Percentiles rank a stretch among this genome's conserved stretches.
Evolutionary conservation across 2,329 filamentous ascomycete genomes (phyloP).

Genomic region (Scedosporium boydii): DNA sequence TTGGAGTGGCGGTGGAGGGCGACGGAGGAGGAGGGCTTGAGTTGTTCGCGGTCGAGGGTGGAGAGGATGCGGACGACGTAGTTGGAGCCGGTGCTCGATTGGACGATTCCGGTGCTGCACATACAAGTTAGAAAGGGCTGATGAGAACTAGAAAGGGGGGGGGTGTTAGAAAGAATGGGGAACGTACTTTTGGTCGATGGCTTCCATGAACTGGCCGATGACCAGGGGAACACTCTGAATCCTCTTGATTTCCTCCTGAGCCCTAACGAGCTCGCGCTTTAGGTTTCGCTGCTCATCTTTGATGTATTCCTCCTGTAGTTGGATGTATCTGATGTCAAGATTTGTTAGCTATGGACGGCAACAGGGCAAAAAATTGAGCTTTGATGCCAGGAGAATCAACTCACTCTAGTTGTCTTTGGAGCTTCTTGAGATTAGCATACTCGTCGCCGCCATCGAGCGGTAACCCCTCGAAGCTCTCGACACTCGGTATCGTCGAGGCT

Average conservation of each 20-base stretch:
- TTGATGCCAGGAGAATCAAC: constrained; percentile 19
- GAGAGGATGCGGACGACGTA: constrained; percentile 98
- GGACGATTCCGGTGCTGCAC: constrained; percentile 89
- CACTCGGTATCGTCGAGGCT: constrained; percentile 74
- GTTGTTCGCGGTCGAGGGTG: constrained; percentile 92
- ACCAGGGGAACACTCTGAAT: constrained; percentile 97
- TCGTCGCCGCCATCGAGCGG: constrained; percentile 78
- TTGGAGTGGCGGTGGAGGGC: constrained; percentile 97
- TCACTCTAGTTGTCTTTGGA: constrained; percentile 92
- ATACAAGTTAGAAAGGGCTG: background rate
- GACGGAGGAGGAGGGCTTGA: constrained; percentile 96
- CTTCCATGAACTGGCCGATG: constrained; percentile 99
- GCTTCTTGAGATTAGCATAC: constrained; percentile 91
- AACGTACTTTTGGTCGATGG: constrained; percentile 92
- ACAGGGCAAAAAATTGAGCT: background rate
- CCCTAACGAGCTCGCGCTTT: constrained; percentile 92
- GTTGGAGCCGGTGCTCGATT: constrained; percentile 96
- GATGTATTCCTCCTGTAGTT: constrained; percentile 99
- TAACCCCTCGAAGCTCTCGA: constrained; percentile 81
- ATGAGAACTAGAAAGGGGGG: constrained; percentile 7
- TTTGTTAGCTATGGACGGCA: background rate
- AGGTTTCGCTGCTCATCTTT: constrained; percentile 98
- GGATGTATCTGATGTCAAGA: constrained; percentile 56
- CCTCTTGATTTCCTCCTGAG: constrained; percentile 98
- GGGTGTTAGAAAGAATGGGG: constrained; percentile 11